Conservation (phyloP, 768 basidiomycete species). For the Agaricus bisporus region DNA sequence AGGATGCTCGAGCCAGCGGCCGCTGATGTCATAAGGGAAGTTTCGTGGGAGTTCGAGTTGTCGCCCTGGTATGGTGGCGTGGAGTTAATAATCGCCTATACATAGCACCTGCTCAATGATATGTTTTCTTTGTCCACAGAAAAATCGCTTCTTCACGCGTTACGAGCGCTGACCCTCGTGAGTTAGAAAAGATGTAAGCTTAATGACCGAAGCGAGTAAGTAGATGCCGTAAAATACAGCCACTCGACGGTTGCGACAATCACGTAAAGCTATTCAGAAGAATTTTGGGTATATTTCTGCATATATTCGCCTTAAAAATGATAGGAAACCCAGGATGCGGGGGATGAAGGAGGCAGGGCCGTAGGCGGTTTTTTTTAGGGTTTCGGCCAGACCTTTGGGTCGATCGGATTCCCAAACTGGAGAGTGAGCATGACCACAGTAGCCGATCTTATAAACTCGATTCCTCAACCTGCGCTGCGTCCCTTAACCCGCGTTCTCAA, state of each 20-base stretch:
- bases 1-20: conserved; percentile 29
- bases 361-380: conserved; percentile 5
- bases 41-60: conserved; percentile 1
- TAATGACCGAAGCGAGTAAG: not conserved
- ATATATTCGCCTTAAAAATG: not conserved
- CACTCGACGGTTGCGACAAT: conserved; percentile 4
- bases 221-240: conserved; percentile 10
- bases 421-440: conserved; percentile 19
- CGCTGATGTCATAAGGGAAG: not conserved
- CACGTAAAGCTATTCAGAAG: not conserved
- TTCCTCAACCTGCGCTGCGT: conserved; percentile 11
- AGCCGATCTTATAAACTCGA: conserved; percentile 38
- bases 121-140: not conserved
- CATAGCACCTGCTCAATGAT: not conserved
- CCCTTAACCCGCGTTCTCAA: conserved; percentile 20
- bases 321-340: not conserved
- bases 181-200: not conserved
- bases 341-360: not conserved
- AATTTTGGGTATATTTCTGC: not conserved
- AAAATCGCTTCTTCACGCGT: not conserved
- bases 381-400: conserved; percentile 9
- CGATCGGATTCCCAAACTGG: conserved; percentile 21
- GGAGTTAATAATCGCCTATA: not conserved
- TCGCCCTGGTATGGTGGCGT: not conserved
- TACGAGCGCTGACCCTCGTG: not conserved